Evolutionary conservation across 164 flowering plant genomes (phyloP).

Genomic region (Litsea cubeba): DNA sequence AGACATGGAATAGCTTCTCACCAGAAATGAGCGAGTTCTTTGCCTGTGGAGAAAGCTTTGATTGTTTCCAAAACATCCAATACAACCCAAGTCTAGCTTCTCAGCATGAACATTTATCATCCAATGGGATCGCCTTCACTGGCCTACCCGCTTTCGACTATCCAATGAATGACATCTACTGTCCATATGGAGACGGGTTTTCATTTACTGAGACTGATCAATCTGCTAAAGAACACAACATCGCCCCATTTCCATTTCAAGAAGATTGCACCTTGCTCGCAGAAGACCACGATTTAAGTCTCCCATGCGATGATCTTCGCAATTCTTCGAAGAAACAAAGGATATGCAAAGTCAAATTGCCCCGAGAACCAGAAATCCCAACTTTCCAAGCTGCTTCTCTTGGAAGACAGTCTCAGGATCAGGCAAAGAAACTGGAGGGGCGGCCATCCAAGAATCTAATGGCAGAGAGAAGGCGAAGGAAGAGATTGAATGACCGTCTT

Average conservation of each 20-base stretch:
- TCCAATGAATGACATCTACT: conserved; percentile 21
- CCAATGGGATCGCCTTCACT: conserved; percentile 12
- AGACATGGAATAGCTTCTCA: conserved; percentile 30
- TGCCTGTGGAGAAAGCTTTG: conserved; percentile 36
- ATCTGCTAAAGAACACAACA: conserved; percentile 9
- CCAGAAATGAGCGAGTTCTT: conserved; percentile 28
- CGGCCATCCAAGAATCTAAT: conserved; percentile 90
- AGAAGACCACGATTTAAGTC: conserved; percentile 27
- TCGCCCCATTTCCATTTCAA: conserved; percentile 25
- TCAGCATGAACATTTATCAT: conserved; percentile 18
- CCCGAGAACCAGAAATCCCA: conserved; percentile 27
- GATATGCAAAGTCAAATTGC: conserved; percentile 34
- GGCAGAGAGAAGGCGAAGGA: conserved; percentile 93
- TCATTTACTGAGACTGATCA: conserved; percentile 26
- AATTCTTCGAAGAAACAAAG: conserved; percentile 11
- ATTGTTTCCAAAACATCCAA: conserved; percentile 42
- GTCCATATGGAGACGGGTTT: conserved; percentile 32
- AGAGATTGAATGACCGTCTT: conserved; percentile 85
- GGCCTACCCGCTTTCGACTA: conserved; percentile 23
- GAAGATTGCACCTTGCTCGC: conserved; percentile 28
- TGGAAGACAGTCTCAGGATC: conserved; percentile 28
- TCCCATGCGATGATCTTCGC: conserved; percentile 17
- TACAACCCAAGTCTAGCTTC: conserved; percentile 27
- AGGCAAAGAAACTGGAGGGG: conserved; percentile 54
- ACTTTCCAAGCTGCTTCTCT: conserved; percentile 18